phyloP scores from a whole-genome alignment of 2,329 filamentous ascomycete species.

The Cryphonectria nitschkei region DNA sequence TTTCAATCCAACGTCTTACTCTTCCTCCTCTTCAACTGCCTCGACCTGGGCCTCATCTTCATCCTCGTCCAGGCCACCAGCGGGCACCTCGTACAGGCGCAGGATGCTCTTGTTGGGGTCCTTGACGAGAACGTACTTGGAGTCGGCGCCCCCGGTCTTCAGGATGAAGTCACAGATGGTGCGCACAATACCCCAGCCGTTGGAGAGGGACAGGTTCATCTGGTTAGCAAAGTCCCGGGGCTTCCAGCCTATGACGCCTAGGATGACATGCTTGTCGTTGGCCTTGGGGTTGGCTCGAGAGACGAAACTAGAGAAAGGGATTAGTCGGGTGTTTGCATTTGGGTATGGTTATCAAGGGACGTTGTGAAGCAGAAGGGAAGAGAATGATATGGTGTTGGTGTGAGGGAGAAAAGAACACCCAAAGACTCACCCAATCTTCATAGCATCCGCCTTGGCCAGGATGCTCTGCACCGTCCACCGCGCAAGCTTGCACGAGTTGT shows the following conservation, averaged over 20 bases:
- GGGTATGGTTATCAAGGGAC: conserved; percentile 11
- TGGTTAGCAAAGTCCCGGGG: conserved; percentile 94
- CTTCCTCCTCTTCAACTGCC: conserved; percentile 59
- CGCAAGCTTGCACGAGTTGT: conserved; percentile 98
- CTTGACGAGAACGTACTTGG: conserved; percentile 81
- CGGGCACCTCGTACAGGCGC: conserved; percentile 87
- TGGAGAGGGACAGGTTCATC: conserved; percentile 97
- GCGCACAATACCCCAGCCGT: conserved; percentile 98
- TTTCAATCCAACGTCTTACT: conserved; percentile 33
- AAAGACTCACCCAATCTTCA: conserved; percentile 86
- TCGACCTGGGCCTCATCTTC: conserved; percentile 65
- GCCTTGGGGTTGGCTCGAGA: conserved; percentile 90
- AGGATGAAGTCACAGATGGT: conserved; percentile 96
- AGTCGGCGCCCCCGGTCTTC: conserved; percentile 65
- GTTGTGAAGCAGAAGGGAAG: neutral
- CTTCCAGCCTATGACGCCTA: conserved; percentile 97
- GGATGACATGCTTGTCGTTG: conserved; percentile 91
- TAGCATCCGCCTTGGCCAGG: conserved; percentile 93
- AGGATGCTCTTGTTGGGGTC: conserved; percentile 98
- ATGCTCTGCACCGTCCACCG: conserved; percentile 98
- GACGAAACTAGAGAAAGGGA: conserved; percentile 70
- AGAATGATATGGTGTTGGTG: neutral
- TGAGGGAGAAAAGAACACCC: conserved; percentile 6
- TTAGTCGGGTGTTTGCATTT: conserved; percentile 33
- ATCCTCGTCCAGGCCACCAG: conserved; percentile 88